phyloP scores from a whole-genome alignment of 2,329 filamentous ascomycete genomes.

The Orbilia ellipsospora region DNA sequence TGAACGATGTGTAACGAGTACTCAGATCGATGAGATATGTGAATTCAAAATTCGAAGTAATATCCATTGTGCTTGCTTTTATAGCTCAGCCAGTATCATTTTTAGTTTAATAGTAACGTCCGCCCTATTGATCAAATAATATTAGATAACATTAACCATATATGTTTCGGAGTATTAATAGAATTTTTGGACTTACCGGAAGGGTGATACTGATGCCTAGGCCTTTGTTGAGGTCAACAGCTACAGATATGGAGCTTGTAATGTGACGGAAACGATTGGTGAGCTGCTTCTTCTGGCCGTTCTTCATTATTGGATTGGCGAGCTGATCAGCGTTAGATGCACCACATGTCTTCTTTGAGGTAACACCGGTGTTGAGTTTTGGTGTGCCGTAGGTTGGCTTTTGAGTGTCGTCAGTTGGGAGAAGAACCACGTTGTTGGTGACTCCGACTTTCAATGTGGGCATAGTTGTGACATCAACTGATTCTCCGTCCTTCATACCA shows the following conservation, averaged over 20 bases:
- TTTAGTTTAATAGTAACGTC: no score
- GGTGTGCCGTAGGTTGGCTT: slow-evolving; percentile 25
- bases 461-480: slow-evolving; percentile 10
- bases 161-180: no score
- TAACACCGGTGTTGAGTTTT: slow-evolving; percentile 15
- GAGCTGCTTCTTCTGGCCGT: slow-evolving; percentile 5
- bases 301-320: slow-evolving; percentile 14
- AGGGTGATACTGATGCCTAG: no score
- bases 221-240: no score
- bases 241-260: neutral
- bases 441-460: slow-evolving; percentile 40
- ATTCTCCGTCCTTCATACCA: neutral
- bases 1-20: neutral
- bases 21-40: neutral
- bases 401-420: slow-evolving; percentile 5
- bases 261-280: slow-evolving; percentile 8
- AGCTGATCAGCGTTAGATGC: slow-evolving; percentile 15
- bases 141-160: no score
- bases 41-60: no score
- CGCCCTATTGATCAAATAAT: no score
- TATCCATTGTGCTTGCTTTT: no score
- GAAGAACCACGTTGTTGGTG: slow-evolving; percentile 18
- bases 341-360: slow-evolving; percentile 26
- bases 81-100: no score
- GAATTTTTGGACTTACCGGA: no score